These are phyloP conservation scores for Didymella exigua DNA, from an alignment of 2,329 filamentous ascomycete genomes.

Conservation along the genomic window DNA sequence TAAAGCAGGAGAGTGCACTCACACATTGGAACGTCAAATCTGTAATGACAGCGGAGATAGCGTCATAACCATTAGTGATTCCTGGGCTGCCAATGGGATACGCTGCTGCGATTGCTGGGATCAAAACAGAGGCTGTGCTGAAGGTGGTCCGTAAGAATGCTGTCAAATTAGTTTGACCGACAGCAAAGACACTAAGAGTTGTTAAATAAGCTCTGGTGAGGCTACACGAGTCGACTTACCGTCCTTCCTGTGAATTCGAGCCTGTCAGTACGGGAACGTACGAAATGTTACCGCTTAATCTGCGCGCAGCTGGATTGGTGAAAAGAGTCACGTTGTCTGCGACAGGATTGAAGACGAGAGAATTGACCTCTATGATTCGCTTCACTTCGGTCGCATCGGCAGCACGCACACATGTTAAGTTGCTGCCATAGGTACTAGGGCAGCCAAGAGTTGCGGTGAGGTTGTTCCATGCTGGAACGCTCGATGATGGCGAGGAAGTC, in stretches of 20 bases:
- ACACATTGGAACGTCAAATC: constrained; percentile 30
- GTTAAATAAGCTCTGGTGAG: background rate
- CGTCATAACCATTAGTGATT: constrained; percentile 25
- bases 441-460: constrained; percentile 31
- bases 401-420: constrained; percentile 32
- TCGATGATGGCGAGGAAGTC: constrained; percentile 12
- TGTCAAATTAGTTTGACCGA: constrained; percentile 25
- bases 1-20: background rate
- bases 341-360: constrained; percentile 26
- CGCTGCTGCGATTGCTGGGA: constrained; percentile 23
- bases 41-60: constrained; percentile 23
- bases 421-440: constrained; percentile 20
- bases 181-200: constrained; percentile 22
- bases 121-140: constrained; percentile 16
- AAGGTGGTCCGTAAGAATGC: constrained; percentile 27
- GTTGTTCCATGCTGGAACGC: constrained; percentile 27
- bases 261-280: constrained; percentile 35
- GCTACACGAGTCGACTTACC: background rate
- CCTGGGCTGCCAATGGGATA: constrained; percentile 28
- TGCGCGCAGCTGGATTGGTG: constrained; percentile 21
- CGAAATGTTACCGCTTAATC: constrained; percentile 31
- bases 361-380: constrained; percentile 24
- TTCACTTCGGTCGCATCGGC: constrained; percentile 27
- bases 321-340: constrained; percentile 34
- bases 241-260: constrained; percentile 36